These are phyloP conservation scores for Cyberlindnera maclurae DNA, from an alignment of 805 yeast species.

Conservation along the genomic window DNA sequence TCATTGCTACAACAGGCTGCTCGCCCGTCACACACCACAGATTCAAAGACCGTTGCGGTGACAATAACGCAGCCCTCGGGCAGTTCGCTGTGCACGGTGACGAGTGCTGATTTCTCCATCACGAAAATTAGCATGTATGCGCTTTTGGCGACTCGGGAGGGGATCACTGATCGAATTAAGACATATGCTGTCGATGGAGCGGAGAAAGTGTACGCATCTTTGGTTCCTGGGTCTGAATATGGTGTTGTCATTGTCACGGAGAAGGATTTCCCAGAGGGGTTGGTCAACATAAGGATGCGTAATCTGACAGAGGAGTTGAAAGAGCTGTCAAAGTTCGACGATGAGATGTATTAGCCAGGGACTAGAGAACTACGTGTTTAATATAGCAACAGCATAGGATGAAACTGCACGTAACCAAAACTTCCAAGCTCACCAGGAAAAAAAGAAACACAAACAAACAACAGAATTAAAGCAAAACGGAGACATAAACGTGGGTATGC, in stretches of 20 bases:
- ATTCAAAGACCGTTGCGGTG: conserved; percentile 9
- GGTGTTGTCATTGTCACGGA: conserved; percentile 18
- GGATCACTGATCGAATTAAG: conserved; percentile 4
- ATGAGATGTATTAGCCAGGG: background rate
- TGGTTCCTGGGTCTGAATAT: conserved; percentile 14
- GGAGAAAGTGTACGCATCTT: conserved; percentile 6
- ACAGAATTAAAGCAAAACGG: background rate
- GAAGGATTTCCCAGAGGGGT: conserved; percentile 19
- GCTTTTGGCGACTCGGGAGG: conserved; percentile 9
- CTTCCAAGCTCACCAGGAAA: too few relatives aligned
- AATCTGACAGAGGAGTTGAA: conserved; percentile 8
- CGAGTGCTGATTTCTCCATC: background rate
- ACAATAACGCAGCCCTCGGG: conserved; percentile 15
- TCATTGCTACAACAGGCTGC: conserved; percentile 13
- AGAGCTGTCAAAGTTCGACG: conserved; percentile 19
- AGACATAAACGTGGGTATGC: background rate
- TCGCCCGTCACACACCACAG: conserved; percentile 13
- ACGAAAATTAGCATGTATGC: conserved; percentile 18
- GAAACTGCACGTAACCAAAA: background rate
- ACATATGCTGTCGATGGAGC: conserved; percentile 6
- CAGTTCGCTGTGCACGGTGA: conserved; percentile 11
- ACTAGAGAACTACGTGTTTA: background rate
- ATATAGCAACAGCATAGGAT: background rate
- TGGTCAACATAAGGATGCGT: conserved; percentile 15
- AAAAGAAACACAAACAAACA: background rate